A percentile compares a stretch with the other conserved stretches of the same genome.
phyloP scores from a whole-genome alignment of 305 asterid genomes.

The Caryopteris hybrid region DNA sequence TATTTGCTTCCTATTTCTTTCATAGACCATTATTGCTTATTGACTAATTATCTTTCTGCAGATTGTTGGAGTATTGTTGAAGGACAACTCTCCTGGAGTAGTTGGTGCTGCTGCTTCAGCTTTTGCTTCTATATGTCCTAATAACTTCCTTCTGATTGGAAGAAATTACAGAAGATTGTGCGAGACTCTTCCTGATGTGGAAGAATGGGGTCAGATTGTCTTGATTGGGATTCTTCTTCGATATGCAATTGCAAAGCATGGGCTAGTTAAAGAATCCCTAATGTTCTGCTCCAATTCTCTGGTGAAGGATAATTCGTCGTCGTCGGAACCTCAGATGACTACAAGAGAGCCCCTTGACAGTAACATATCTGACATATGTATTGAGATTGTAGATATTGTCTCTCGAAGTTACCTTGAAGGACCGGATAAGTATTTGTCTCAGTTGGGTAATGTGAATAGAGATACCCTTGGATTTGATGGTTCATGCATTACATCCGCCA shows the following conservation, averaged over 20 bases:
- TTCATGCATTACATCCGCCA: slow-evolving; percentile 60
- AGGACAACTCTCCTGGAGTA: slow-evolving; percentile 90
- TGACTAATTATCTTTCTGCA: slow-evolving; percentile 30
- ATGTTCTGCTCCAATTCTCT: slow-evolving; percentile 44
- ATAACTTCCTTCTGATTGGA: slow-evolving; percentile 72
- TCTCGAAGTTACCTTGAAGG: slow-evolving; percentile 91
- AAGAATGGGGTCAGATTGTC: slow-evolving; percentile 97
- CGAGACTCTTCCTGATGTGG: slow-evolving; percentile 94
- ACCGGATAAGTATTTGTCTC: slow-evolving; percentile 79
- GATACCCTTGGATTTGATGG: slow-evolving; percentile 45
- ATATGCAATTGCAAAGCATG: slow-evolving; percentile 86
- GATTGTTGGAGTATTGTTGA: slow-evolving; percentile 80
- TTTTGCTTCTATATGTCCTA: slow-evolving; percentile 89
- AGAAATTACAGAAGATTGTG: slow-evolving; percentile 79
- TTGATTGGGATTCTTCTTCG: slow-evolving; percentile 80
- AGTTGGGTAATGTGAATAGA: slow-evolving; percentile 41
- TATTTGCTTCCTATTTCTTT: slow-evolving; percentile 7
- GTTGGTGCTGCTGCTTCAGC: slow-evolving; percentile 99
- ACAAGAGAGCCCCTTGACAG: slow-evolving; percentile 28
- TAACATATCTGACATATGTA: slow-evolving; percentile 27
- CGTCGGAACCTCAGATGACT: slow-evolving; percentile 34
- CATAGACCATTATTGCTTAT: slow-evolving; percentile 6
- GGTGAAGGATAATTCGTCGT: slow-evolving; percentile 32
- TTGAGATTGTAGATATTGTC: slow-evolving; percentile 65
- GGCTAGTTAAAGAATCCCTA: slow-evolving; percentile 85